Evolutionary conservation across 192 early-diverging fungal genomes (phyloP).

Genomic region (Backusella tarrabulga): DNA sequence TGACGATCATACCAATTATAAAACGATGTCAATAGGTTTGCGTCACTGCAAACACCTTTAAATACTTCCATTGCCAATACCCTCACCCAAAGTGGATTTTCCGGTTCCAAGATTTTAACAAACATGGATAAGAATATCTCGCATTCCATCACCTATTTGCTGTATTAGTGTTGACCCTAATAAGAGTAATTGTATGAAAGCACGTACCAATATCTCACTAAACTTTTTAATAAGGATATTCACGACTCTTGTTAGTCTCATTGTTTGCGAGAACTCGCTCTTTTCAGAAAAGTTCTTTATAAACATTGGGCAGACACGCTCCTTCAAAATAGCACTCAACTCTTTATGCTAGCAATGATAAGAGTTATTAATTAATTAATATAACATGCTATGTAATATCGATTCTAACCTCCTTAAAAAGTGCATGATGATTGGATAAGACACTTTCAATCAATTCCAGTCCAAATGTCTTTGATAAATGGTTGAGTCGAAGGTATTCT

Average conservation of each 20-base stretch:
- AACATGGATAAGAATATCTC: conserved; percentile 94
- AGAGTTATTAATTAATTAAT: not conserved
- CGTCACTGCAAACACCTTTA: conserved; percentile 62
- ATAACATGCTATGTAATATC: not conserved
- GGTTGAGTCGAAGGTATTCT: conserved; percentile 52
- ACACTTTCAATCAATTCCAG: conserved; percentile 93
- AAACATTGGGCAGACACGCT: conserved; percentile 84
- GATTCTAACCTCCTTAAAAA: conserved; percentile 67
- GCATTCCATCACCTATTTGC: conserved; percentile 75
- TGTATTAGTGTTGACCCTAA: not conserved
- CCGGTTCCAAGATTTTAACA: conserved; percentile 77
- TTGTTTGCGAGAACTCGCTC: conserved; percentile 74
- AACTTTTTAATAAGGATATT: conserved; percentile 79
- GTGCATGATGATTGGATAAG: conserved; percentile 70
- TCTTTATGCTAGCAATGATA: conserved; percentile 58
- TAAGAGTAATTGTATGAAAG: not conserved
- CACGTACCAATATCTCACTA: conserved; percentile 61
- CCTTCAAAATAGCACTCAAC: conserved; percentile 68
- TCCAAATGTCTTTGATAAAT: conserved; percentile 71
- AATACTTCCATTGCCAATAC: conserved; percentile 82
- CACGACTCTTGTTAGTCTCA: conserved; percentile 82
- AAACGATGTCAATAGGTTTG: conserved; percentile 61
- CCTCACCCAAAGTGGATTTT: conserved; percentile 76
- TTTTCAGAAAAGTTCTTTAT: conserved; percentile 95
- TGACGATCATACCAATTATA: conserved; percentile 79